Conservation (phyloP, 139 green algal species). For the Monoraphidium neglectum region DNA sequence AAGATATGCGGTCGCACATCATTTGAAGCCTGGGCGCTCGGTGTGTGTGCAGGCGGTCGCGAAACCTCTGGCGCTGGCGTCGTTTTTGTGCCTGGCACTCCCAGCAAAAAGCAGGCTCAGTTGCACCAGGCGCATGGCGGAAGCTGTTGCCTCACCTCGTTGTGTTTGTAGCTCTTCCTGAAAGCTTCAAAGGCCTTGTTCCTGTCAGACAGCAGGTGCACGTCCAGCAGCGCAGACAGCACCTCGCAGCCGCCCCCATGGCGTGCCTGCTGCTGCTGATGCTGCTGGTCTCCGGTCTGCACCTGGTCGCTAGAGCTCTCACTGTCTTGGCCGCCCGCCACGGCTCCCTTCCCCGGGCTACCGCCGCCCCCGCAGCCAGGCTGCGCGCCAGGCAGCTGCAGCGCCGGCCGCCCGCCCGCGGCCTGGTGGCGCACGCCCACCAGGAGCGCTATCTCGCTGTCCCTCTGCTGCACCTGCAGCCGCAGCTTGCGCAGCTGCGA, state of each 20-base stretch:
- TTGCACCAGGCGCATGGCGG: too few relatives aligned
- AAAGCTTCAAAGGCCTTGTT: constrained; percentile 87
- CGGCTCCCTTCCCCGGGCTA: too few relatives aligned
- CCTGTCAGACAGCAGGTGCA: constrained; percentile 62
- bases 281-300: not conserved
- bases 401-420: constrained; percentile 17
- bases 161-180: constrained; percentile 76
- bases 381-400: not conserved
- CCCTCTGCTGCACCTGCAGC: constrained; percentile 76
- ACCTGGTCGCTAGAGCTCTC: too few relatives aligned
- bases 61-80: too few relatives aligned
- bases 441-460: constrained; percentile 88
- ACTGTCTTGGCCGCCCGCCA: too few relatives aligned
- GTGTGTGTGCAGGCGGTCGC: too few relatives aligned
- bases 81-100: too few relatives aligned
- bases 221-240: constrained; percentile 52
- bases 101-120: too few relatives aligned
- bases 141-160: constrained; percentile 69
- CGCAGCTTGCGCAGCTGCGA: constrained; percentile 72
- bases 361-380: not conserved
- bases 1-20: too few relatives aligned
- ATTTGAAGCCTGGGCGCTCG: too few relatives aligned
- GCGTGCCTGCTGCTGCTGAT: not conserved
- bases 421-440: constrained; percentile 72
- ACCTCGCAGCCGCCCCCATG: constrained; percentile 30